Evolutionary conservation across 306 rosid species (phyloP).

Genomic region (Quercus variabilis): DNA sequence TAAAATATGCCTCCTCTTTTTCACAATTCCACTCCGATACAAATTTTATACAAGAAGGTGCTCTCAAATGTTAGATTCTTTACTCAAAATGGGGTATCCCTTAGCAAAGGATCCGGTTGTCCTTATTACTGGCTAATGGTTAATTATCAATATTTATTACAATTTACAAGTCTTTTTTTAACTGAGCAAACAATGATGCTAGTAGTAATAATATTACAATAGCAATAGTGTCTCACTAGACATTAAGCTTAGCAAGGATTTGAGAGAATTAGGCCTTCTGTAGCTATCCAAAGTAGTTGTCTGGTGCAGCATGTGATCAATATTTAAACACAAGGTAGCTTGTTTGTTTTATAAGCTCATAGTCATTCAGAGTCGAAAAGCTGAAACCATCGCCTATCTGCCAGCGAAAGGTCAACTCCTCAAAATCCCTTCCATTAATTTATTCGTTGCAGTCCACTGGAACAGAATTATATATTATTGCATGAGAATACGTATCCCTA

Average conservation of each 20-base stretch:
- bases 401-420: neutral
- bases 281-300: neutral
- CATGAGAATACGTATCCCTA: neutral
- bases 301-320: neutral
- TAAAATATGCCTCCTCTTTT: neutral
- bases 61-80: neutral
- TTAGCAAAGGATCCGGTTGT: neutral
- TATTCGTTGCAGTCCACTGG: neutral
- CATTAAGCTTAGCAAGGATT: neutral
- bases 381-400: neutral
- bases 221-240: neutral
- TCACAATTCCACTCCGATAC: no score
- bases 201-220: neutral
- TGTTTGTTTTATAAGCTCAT: slow-evolving; percentile 1
- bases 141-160: neutral
- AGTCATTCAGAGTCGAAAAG: neutral
- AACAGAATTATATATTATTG: neutral
- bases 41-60: no score
- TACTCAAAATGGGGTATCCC: neutral
- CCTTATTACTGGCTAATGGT: neutral
- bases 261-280: neutral
- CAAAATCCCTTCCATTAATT: neutral
- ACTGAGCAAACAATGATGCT: neutral
- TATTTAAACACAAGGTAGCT: neutral
- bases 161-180: neutral